A percentile compares a stretch with the other conserved stretches of the same genome.
Evolutionary conservation across 1,284 basidiomycete genomes (phyloP).

Genomic region (Rhodofomes roseus): DNA sequence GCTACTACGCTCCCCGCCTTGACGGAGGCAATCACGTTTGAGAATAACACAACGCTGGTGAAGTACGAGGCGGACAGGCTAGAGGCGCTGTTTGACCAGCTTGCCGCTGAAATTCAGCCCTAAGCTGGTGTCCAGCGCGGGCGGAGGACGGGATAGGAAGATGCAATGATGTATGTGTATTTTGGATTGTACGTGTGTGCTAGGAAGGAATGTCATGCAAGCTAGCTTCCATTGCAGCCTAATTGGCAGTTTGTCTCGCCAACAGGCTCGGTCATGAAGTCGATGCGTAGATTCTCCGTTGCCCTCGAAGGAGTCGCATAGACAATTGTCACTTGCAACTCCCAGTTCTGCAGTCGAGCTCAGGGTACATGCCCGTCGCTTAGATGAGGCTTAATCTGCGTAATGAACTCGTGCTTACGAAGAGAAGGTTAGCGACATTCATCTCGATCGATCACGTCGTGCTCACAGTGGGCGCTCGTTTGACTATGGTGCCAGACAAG

Average conservation of each 20-base stretch:
- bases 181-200: neutral
- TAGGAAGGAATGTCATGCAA: neutral
- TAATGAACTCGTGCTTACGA: neutral
- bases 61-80: conserved; percentile 65
- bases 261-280: neutral
- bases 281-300: no score
- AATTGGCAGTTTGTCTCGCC: neutral
- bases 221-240: neutral
- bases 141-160: neutral
- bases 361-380: no score
- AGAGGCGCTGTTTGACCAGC: conserved; percentile 44
- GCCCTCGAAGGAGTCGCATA: no score
- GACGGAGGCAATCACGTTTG: conserved; percentile 75
- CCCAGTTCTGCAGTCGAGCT: no score
- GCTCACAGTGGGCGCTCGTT: neutral
- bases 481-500: neutral
- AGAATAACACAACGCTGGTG: conserved; percentile 59
- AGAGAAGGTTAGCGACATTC: neutral
- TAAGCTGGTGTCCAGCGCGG: neutral
- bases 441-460: neutral
- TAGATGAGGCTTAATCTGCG: neutral
- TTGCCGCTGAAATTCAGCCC: conserved; percentile 16
- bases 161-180: neutral
- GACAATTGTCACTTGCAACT: no score
- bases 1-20: conserved; percentile 84